A percentile compares a stretch with the other conserved stretches of the same genome.
phyloP scores from a whole-genome alignment of 805 yeast genomes.

The Cyberlindnera euphorbiae region DNA sequence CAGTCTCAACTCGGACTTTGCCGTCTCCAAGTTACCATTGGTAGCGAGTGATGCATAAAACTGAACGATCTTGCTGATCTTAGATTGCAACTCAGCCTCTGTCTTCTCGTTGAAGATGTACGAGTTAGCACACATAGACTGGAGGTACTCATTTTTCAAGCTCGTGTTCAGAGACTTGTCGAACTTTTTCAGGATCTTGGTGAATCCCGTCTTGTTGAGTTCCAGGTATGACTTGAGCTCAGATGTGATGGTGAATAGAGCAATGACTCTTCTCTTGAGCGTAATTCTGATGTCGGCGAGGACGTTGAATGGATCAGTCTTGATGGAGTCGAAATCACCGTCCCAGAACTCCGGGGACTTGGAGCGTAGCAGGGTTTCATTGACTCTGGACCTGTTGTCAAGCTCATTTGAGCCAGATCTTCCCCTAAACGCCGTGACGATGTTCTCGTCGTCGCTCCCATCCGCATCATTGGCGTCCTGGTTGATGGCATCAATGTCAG shows the following conservation, averaged over 20 bases:
- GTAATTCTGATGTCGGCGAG: slow-evolving; percentile 41
- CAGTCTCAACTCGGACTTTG: slow-evolving; percentile 44
- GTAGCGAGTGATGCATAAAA: slow-evolving; percentile 52
- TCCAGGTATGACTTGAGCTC: slow-evolving; percentile 83
- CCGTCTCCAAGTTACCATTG: slow-evolving; percentile 35
- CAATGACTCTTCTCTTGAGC: slow-evolving; percentile 59
- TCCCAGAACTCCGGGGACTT: slow-evolving; percentile 26
- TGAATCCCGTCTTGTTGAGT: slow-evolving; percentile 82
- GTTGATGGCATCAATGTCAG: not conserved
- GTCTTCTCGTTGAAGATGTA: slow-evolving; percentile 53
- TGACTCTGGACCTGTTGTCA: slow-evolving; percentile 16
- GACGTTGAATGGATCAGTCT: slow-evolving; percentile 20
- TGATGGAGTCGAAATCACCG: slow-evolving; percentile 17
- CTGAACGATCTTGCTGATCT: slow-evolving; percentile 47
- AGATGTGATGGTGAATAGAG: slow-evolving; percentile 66
- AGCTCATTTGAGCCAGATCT: slow-evolving; percentile 22
- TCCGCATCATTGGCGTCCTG: slow-evolving; percentile 28
- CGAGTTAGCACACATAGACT: slow-evolving; percentile 38
- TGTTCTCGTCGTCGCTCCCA: slow-evolving; percentile 19
- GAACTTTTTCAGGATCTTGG: slow-evolving; percentile 86
- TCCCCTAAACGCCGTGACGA: slow-evolving; percentile 17
- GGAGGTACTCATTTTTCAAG: slow-evolving; percentile 55
- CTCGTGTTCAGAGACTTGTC: slow-evolving; percentile 73
- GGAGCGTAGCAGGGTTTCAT: slow-evolving; percentile 15
- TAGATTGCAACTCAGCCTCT: slow-evolving; percentile 41